Evolutionary conservation across 768 basidiomycete species (phyloP).

Genomic region (Agaricus bisporus): DNA sequence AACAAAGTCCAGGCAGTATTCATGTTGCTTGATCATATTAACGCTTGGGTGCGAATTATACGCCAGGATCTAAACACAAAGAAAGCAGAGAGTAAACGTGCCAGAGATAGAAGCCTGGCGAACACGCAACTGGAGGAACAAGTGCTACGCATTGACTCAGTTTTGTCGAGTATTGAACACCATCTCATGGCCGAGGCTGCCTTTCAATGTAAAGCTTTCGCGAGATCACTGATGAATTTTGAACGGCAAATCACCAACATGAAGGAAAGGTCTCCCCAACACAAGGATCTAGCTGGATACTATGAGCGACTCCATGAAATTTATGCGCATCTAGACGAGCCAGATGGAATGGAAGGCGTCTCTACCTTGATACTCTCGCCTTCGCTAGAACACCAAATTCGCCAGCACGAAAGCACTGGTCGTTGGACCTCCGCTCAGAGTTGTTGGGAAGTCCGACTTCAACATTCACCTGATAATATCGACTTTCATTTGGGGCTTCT

Average conservation of each 20-base stretch:
- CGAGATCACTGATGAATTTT: slow-evolving; percentile 91
- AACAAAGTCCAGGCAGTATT: slow-evolving; percentile 70
- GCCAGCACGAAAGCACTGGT: slow-evolving; percentile 95
- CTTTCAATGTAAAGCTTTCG: slow-evolving; percentile 90
- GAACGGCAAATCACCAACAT: slow-evolving; percentile 73
- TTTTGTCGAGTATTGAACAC: slow-evolving; percentile 78
- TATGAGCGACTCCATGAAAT: slow-evolving; percentile 95
- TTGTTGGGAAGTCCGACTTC: slow-evolving; percentile 95
- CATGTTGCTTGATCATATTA: slow-evolving; percentile 90
- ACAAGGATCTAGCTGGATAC: slow-evolving; percentile 53
- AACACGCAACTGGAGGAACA: slow-evolving; percentile 46
- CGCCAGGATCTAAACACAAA: slow-evolving; percentile 56
- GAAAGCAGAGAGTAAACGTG: slow-evolving; percentile 46
- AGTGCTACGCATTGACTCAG: slow-evolving; percentile 68
- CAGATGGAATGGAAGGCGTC: slow-evolving; percentile 98
- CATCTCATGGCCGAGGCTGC: slow-evolving; percentile 91
- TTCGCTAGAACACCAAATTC: slow-evolving; percentile 90
- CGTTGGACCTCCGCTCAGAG: slow-evolving; percentile 98
- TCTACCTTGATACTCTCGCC: slow-evolving; percentile 86
- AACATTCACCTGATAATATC: slow-evolving; percentile 85
- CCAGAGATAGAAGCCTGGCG: slow-evolving; percentile 27
- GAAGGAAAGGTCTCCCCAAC: slow-evolving; percentile 28
- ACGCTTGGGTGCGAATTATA: slow-evolving; percentile 76
- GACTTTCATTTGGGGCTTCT: slow-evolving; percentile 86
- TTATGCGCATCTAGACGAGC: slow-evolving; percentile 93